Conservation (phyloP, 208 protist genomes). For the Tritrichomonas foetus region DNA sequence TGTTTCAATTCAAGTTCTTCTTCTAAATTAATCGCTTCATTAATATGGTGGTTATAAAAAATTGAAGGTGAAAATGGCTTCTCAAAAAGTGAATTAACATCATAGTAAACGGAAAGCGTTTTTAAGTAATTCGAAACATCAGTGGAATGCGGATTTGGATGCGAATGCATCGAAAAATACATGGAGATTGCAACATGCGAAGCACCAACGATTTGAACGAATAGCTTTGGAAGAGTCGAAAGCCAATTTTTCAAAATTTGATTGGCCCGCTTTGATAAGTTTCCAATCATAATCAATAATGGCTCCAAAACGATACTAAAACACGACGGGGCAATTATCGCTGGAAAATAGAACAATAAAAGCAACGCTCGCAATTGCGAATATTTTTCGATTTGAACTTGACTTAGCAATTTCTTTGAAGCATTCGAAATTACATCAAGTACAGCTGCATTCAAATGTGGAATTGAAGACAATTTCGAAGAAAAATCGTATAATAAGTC, state of each 20-base stretch:
- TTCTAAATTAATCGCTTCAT: neutral
- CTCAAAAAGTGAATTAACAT: neutral
- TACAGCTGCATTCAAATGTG: neutral
- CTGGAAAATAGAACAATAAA: neutral
- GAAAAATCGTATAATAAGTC: neutral
- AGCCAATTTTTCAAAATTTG: neutral
- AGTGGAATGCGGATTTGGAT: neutral
- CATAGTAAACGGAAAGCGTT: neutral
- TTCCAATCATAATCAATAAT: no score
- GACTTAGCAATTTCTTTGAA: neutral
- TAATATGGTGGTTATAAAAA: slow-evolving; percentile 32
- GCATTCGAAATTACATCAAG: neutral
- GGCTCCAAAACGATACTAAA: no score
- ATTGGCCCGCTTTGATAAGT: neutral
- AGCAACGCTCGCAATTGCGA: neutral
- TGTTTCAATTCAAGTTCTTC: neutral
- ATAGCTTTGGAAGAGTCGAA: neutral
- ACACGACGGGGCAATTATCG: neutral
- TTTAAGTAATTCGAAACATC: neutral
- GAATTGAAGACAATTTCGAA: neutral
- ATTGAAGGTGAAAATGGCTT: neutral
- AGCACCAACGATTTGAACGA: neutral
- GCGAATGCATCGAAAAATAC: neutral
- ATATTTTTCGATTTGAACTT: neutral
- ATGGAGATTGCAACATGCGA: neutral